These are phyloP conservation scores for Xylaria telfairii DNA, from an alignment of 495 filamentous ascomycete genomes.

Conservation along the genomic window DNA sequence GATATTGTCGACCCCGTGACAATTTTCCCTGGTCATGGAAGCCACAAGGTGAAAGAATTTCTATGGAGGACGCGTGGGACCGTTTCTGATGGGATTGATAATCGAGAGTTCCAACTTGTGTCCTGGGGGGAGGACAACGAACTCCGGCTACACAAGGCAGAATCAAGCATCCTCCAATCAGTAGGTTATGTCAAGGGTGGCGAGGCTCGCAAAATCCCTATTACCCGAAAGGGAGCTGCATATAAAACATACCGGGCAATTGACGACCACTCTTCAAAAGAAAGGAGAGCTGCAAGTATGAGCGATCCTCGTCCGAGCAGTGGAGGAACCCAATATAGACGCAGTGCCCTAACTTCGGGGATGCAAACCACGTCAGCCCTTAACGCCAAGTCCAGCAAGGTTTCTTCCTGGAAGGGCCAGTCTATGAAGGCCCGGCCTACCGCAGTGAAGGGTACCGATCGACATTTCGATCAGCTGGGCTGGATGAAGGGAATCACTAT, in stretches of 20 bases:
- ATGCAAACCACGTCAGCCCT: conserved; percentile 48
- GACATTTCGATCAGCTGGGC: conserved; percentile 66
- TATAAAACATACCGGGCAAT: conserved; percentile 82
- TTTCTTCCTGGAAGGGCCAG: conserved; percentile 53
- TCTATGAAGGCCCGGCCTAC: conserved; percentile 70
- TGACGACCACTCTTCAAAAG: conserved; percentile 56
- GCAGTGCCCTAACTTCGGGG: conserved; percentile 52
- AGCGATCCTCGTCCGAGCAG: conserved; percentile 55
- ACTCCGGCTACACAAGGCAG: conserved; percentile 78
- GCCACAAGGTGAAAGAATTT: conserved; percentile 89
- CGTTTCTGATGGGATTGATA: conserved; percentile 69
- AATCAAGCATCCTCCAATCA: conserved; percentile 64
- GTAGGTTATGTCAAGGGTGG: conserved; percentile 81
- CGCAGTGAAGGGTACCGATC: conserved; percentile 65
- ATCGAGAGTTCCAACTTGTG: conserved; percentile 91
- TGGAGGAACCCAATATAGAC: conserved; percentile 43
- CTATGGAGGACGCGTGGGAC: conserved; percentile 85
- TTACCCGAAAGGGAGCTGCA: conserved; percentile 82
- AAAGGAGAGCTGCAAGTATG: conserved; percentile 55
- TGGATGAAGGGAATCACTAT: conserved; percentile 97
- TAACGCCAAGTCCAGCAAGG: conserved; percentile 42
- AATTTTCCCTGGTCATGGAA: conserved; percentile 79
- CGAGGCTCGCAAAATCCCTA: conserved; percentile 65
- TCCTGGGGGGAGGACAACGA: conserved; percentile 90
- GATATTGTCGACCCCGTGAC: conserved; percentile 64